Evolutionary conservation across 1,284 basidiomycete species (phyloP).

Genomic region (Leucoagaricus sp.): DNA sequence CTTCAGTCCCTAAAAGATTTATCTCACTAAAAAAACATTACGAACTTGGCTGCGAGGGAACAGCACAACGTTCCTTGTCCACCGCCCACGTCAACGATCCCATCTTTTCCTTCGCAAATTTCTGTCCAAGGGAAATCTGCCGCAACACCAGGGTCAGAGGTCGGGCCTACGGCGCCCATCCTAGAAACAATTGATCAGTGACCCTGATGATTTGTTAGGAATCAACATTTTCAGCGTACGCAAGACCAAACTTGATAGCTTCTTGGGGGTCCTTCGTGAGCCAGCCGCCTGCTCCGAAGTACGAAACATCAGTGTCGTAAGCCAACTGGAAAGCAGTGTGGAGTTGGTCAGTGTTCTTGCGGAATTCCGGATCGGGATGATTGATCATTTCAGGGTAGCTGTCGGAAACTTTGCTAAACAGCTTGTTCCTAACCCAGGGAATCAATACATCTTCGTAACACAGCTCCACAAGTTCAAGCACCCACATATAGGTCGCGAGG

Average conservation of each 20-base stretch:
- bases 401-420: constrained; percentile 34
- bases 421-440: constrained; percentile 29
- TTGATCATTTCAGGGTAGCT: constrained; percentile 36
- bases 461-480: background rate
- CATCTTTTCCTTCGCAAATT: constrained; percentile 33
- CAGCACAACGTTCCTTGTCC: constrained; percentile 39
- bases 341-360: constrained; percentile 30
- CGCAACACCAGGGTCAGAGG: constrained; percentile 37
- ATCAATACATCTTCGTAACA: background rate
- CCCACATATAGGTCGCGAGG: constrained; percentile 35
- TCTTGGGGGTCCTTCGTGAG: constrained; percentile 37
- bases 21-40: background rate
- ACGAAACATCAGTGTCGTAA: constrained; percentile 33
- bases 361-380: constrained; percentile 32
- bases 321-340: constrained; percentile 38
- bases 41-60: constrained; percentile 34
- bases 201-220: background rate
- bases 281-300: constrained; percentile 37
- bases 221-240: constrained; percentile 23
- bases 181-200: constrained; percentile 17
- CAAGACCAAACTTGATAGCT: constrained; percentile 34
- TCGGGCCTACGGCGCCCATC: constrained; percentile 35
- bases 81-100: constrained; percentile 38
- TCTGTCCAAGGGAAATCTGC: constrained; percentile 38
- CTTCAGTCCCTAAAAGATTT: background rate